phyloP scores from a whole-genome alignment of 2,329 filamentous ascomycete genomes.

The Ambrosiella cleistominuta region DNA sequence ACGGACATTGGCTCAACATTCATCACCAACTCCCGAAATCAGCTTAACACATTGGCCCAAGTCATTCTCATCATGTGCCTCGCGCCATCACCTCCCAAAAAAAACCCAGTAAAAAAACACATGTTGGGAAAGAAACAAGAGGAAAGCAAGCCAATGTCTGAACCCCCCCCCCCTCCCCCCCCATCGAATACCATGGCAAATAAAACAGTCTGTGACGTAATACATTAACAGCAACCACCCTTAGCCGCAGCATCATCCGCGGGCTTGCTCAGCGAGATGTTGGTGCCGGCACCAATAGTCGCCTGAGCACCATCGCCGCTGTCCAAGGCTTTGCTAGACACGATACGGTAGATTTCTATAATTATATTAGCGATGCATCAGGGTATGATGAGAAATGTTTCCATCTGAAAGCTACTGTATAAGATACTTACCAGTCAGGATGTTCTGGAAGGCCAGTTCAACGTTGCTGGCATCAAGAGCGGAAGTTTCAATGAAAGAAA shows the following conservation, averaged over 20 bases:
- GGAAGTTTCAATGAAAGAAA: constrained; percentile 98
- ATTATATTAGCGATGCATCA: background rate
- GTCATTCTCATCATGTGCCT: constrained; percentile 1
- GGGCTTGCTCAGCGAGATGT: constrained; percentile 75
- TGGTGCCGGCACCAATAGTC: constrained; percentile 61
- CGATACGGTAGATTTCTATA: constrained; percentile 95
- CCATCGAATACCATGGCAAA: constrained; percentile 7
- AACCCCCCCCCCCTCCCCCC: background rate
- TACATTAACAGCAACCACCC: constrained; percentile 56
- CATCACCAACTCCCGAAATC: background rate
- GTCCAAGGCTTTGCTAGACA: constrained; percentile 92
- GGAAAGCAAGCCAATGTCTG: background rate
- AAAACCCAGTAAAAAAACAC: constrained; percentile 1
- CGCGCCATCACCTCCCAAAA: background rate
- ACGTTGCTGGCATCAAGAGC: constrained; percentile 98
- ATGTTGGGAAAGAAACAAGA: background rate
- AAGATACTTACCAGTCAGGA: constrained; percentile 63
- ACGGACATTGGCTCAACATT: constrained; percentile 5
- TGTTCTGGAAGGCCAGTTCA: constrained; percentile 98
- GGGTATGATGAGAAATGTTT: background rate
- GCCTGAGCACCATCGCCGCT: constrained; percentile 68
- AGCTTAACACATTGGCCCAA: background rate
- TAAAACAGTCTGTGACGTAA: constrained; percentile 11
- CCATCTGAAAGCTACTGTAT: background rate
- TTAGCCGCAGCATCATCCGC: constrained; percentile 60